phyloP scores from a whole-genome alignment of 2,329 filamentous ascomycete species.

The Penicillium sumatraense region DNA sequence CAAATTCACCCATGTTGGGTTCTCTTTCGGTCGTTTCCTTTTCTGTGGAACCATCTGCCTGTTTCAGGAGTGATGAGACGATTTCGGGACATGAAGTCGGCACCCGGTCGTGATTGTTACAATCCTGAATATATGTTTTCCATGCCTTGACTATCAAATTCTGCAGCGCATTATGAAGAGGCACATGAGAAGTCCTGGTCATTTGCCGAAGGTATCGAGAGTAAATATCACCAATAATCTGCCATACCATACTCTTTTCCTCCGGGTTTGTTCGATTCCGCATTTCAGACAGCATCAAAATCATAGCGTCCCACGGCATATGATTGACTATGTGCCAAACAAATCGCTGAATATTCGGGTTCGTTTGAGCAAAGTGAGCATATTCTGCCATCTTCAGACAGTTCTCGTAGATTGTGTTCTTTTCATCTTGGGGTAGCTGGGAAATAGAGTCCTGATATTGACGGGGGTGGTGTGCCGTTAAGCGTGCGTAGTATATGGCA shows the following conservation, averaged over 20 bases:
- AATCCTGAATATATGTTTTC: constrained; percentile 29
- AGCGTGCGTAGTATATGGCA: constrained; percentile 48
- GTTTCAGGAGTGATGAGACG: constrained; percentile 16
- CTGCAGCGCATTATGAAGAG: constrained; percentile 30
- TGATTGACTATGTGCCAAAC: constrained; percentile 53
- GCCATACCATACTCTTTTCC: constrained; percentile 49
- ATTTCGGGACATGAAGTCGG: constrained; percentile 28
- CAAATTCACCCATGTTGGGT: neutral
- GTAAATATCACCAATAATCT: constrained; percentile 49
- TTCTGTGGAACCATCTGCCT: neutral
- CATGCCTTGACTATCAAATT: constrained; percentile 34
- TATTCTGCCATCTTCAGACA: constrained; percentile 40
- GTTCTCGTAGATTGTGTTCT: constrained; percentile 35
- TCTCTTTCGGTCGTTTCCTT: neutral
- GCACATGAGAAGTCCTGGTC: constrained; percentile 15
- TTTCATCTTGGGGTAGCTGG: constrained; percentile 24
- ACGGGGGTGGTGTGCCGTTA: constrained; percentile 52
- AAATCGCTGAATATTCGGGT: constrained; percentile 45
- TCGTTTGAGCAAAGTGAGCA: constrained; percentile 33
- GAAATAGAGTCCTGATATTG: constrained; percentile 30
- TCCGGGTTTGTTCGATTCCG: constrained; percentile 41
- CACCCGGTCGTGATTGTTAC: constrained; percentile 16
- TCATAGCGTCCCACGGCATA: constrained; percentile 58
- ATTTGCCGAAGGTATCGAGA: constrained; percentile 40
- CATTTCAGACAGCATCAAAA: constrained; percentile 54